Percentiles rank a stretch among this genome's conserved stretches.
phyloP scores from a whole-genome alignment of 352 stramenopile genomes.

The Phytophthora litchii region DNA sequence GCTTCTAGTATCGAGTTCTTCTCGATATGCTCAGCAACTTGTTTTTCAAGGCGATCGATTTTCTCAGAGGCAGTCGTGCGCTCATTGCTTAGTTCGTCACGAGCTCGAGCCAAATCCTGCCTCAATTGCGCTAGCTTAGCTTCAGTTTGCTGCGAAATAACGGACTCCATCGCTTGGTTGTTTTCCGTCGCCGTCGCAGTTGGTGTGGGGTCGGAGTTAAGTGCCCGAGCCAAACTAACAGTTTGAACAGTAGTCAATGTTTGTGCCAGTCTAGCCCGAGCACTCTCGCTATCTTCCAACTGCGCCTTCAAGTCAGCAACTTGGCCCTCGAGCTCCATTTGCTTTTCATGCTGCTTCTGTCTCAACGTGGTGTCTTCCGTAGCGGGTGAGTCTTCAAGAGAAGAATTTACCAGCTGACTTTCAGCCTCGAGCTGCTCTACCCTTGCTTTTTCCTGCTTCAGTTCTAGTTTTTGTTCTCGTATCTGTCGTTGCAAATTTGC shows the following conservation, averaged over 20 bases:
- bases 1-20: constrained; percentile 30
- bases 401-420: constrained; percentile 5
- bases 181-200: constrained; percentile 4
- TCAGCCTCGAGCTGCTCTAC: constrained; percentile 31
- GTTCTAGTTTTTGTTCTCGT: constrained; percentile 24
- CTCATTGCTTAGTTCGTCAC: constrained; percentile 14
- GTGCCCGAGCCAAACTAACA: constrained; percentile 13
- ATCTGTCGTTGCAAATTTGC: constrained; percentile 44
- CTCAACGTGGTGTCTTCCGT: constrained; percentile 4
- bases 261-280: constrained; percentile 59
- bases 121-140: constrained; percentile 20
- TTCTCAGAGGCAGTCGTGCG: constrained; percentile 6
- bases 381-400: not conserved
- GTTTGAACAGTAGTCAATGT: constrained; percentile 58
- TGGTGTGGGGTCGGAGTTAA: constrained; percentile 21
- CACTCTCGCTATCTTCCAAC: constrained; percentile 71
- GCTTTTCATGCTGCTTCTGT: constrained; percentile 18
- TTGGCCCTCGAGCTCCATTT: constrained; percentile 34
- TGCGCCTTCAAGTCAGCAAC: constrained; percentile 51
- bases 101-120: constrained; percentile 16
- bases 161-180: not conserved
- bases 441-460: constrained; percentile 33
- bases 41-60: constrained; percentile 29
- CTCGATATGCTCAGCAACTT: constrained; percentile 29
- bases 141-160: constrained; percentile 18